phyloP scores from a whole-genome alignment of 2,329 filamentous ascomycete species.

The Sclerotiophoma versabilis region DNA sequence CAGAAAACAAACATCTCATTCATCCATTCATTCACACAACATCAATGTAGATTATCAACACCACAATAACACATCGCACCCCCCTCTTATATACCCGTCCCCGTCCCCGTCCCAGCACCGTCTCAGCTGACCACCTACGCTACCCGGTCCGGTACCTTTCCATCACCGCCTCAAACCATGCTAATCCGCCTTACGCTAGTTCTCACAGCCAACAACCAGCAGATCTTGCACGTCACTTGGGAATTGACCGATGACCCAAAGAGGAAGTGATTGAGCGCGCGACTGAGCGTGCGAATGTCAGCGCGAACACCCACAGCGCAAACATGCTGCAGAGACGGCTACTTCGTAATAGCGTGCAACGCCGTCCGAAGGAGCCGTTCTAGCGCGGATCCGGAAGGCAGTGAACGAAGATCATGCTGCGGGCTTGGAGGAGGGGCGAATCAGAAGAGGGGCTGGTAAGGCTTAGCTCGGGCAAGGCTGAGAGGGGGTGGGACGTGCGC shows the following conservation, averaged over 20 bases:
- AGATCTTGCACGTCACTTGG: background rate
- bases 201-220: background rate
- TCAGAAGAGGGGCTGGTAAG: background rate
- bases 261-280: background rate
- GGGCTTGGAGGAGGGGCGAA: background rate
- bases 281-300: background rate
- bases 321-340: too few relatives aligned
- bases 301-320: too few relatives aligned
- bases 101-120: background rate
- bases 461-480: background rate
- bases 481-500: background rate
- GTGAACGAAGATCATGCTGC: background rate
- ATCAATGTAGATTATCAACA: background rate
- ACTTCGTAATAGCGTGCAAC: too few relatives aligned
- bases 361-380: background rate
- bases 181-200: constrained; percentile 9
- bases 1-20: too few relatives aligned
- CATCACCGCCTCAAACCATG: constrained; percentile 4
- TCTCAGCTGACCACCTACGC: constrained; percentile 7
- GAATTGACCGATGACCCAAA: background rate
- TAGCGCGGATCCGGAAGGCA: constrained; percentile 13
- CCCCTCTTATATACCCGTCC: background rate
- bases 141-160: background rate
- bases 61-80: background rate
- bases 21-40: too few relatives aligned